Evolutionary conservation across 192 early-diverging fungal species (phyloP).

Genomic region (Paraglomus brasilianum): DNA sequence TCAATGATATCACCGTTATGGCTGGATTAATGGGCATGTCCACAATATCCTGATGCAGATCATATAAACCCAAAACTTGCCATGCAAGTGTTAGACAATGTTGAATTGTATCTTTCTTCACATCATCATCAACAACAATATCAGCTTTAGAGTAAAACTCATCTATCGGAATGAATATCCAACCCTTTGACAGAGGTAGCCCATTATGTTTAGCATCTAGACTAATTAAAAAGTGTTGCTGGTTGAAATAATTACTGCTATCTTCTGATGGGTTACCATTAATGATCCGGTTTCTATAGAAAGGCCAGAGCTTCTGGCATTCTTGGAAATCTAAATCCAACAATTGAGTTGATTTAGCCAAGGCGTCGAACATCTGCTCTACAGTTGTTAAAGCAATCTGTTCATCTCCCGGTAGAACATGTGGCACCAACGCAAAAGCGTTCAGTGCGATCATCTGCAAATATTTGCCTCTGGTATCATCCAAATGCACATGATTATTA

Average conservation of each 20-base stretch:
- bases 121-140: constrained; percentile 18
- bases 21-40: constrained; percentile 3
- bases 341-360: not conserved
- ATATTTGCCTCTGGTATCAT: not conserved
- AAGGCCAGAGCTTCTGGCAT: not conserved
- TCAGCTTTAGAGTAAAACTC: constrained; percentile 8
- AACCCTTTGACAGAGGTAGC: constrained; percentile 14
- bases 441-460: not conserved
- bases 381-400: constrained; percentile 2
- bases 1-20: constrained; percentile 14
- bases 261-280: not conserved
- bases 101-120: not conserved
- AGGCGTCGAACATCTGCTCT: not conserved
- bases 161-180: constrained; percentile 24
- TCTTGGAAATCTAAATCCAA: not conserved
- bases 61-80: not conserved
- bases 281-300: constrained; percentile 20
- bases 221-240: too few relatives aligned
- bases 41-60: not conserved
- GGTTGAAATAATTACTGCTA: not conserved
- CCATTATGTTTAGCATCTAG: not conserved
- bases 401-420: constrained; percentile 25
- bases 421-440: not conserved
- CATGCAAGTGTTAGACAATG: constrained; percentile 19
- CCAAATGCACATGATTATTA: not conserved